A percentile compares a stretch with the other conserved stretches of the same genome.
These are phyloP conservation scores for Taphrina sp. DNA, from an alignment of 1,139 yeast species.

Conservation along the genomic window DNA sequence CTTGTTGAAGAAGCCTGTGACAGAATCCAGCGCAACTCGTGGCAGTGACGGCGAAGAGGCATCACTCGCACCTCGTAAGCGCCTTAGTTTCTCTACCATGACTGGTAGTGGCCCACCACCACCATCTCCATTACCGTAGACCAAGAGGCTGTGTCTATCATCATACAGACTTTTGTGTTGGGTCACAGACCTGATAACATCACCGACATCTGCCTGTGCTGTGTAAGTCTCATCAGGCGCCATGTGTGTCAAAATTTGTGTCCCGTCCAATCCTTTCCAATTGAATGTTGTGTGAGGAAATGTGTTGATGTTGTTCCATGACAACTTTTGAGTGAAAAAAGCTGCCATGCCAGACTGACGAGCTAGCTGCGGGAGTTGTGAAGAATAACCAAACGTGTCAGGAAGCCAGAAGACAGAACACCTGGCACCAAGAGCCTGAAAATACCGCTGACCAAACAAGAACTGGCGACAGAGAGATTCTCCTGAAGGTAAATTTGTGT, in stretches of 20 bases:
- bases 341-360: slow-evolving; percentile 77
- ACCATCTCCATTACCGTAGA: slow-evolving; percentile 95
- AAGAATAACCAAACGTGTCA: slow-evolving; percentile 93
- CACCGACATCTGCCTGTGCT: slow-evolving; percentile 88
- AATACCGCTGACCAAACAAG: slow-evolving; percentile 83
- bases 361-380: slow-evolving; percentile 91
- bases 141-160: slow-evolving; percentile 74
- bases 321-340: slow-evolving; percentile 86
- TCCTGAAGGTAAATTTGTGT: slow-evolving; percentile 89
- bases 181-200: slow-evolving; percentile 71
- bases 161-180: slow-evolving; percentile 82
- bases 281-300: slow-evolving; percentile 95
- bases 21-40: slow-evolving; percentile 73
- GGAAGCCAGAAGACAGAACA: slow-evolving; percentile 89
- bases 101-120: slow-evolving; percentile 97
- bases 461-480: slow-evolving; percentile 88
- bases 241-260: slow-evolving; percentile 93
- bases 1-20: slow-evolving; percentile 73
- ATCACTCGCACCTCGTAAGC: slow-evolving; percentile 83
- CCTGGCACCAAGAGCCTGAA: slow-evolving; percentile 71
- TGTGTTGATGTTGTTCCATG: slow-evolving; percentile 90
- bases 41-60: slow-evolving; percentile 65
- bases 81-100: slow-evolving; percentile 86
- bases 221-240: slow-evolving; percentile 97
- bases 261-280: slow-evolving; percentile 92